These are phyloP conservation scores for Phytopythium helicoides DNA, from an alignment of 352 stramenopile species.

Conservation along the genomic window DNA sequence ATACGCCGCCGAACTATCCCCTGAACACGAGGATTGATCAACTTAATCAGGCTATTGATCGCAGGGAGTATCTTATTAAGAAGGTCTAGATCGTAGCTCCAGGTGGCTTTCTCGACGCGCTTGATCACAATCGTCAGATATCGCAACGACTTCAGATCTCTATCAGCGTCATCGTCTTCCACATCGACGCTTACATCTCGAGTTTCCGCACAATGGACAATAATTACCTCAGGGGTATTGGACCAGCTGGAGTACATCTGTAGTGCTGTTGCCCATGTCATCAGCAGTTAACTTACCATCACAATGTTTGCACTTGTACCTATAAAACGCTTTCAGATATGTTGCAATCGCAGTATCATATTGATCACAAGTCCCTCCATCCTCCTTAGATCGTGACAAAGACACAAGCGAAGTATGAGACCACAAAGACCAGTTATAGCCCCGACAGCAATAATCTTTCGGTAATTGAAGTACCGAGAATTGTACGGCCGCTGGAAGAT, in stretches of 20 bases:
- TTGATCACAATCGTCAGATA: constrained; percentile 44
- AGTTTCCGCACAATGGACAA: constrained; percentile 20
- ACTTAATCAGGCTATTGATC: constrained; percentile 40
- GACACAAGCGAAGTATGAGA: neutral
- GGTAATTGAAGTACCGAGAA: constrained; percentile 31
- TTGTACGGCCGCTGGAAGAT: constrained; percentile 38
- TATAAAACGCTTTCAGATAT: neutral
- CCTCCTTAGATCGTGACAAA: neutral
- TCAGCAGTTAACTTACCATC: neutral
- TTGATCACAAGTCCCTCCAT: neutral
- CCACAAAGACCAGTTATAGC: neutral
- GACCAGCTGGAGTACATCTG: constrained; percentile 9
- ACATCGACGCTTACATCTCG: constrained; percentile 19
- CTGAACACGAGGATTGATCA: constrained; percentile 45
- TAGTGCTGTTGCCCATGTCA: neutral
- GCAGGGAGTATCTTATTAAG: constrained; percentile 33
- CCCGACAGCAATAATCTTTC: neutral
- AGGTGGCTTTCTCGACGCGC: constrained; percentile 40
- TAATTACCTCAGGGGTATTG: constrained; percentile 14
- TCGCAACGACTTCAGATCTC: constrained; percentile 14
- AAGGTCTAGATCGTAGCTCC: constrained; percentile 62
- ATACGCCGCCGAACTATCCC: constrained; percentile 40
- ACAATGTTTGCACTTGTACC: neutral
- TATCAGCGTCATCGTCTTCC: neutral
- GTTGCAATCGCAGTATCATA: neutral